Evolutionary conservation across 306 rosid genomes (phyloP), one percentile per base, ranked within the genome.

Genomic region (Prunus fruticosa): DNA sequence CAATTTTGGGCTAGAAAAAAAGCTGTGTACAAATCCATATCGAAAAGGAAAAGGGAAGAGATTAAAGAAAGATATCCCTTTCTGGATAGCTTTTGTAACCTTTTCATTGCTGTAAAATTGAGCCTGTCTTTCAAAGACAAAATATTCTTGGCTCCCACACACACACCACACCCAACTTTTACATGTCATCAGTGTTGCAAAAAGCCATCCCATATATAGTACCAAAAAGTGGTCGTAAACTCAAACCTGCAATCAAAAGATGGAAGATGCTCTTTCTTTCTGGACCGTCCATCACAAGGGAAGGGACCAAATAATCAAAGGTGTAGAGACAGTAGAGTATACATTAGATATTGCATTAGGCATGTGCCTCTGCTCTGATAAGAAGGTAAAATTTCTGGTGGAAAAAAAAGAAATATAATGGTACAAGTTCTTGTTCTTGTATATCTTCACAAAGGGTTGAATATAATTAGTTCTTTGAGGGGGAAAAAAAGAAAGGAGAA

Each of bases 1-100:
- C 92, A 80, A 84, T 83, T 85, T 83, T 84, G 82, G 84, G 75
- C 81, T 73, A 72, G 72, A 57, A 80, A 82, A 82, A 87, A 84
- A 83, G 87, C 85, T 75, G 58, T 53, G 49, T 75, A 74, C 83
- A 72, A 73, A 75, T 69, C 84, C 82, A 86, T 75, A 73, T 61
- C 79, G 47, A 73, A 66, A 63, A 41, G 57, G 28, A 74, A 71
- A 69, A 62, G 69, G 50, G 53, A 63, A 52, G 79, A 81, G 54
- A 70, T 78, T 27, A 72, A 61, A 79, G 63, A 66, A 53, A 25
- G 38, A 69, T 63, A 38, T 23, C 73, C 75, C 76, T 28, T 78
- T 76, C 65, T 23, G 15, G 74, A 46, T 69, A 52, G 43, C 78
- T 34, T 62, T 66, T 78, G 74, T 69, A 57, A 67, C 51, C 19